These are phyloP conservation scores for Artemisia annua DNA, from an alignment of 129 eudicot species.

Conservation along the genomic window DNA sequence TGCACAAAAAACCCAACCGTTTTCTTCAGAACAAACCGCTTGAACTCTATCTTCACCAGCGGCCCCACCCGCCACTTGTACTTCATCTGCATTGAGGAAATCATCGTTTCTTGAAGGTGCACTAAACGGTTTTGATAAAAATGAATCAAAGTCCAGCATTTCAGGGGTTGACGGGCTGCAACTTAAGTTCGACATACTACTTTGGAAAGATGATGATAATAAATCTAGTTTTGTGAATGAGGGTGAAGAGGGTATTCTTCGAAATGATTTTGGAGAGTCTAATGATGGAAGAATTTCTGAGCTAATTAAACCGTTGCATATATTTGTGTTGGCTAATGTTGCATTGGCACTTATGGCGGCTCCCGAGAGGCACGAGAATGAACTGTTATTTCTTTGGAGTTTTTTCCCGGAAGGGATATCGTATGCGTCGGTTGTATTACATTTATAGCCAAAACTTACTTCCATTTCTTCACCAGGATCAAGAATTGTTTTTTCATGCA, in stretches of 20 bases:
- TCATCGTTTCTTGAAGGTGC: conserved; percentile 74
- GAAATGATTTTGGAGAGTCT: conserved; percentile 90
- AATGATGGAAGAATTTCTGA: conserved; percentile 85
- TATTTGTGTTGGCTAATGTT: conserved; percentile 92
- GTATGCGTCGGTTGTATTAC: conserved; percentile 50
- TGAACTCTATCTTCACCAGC: conserved; percentile 98
- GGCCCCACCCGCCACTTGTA: conserved; percentile 97
- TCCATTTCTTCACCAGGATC: conserved; percentile 73
- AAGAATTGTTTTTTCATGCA: conserved; percentile 46
- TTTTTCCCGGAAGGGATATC: conserved; percentile 50
- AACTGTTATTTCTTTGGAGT: conserved; percentile 58
- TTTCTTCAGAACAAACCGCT: conserved; percentile 96
- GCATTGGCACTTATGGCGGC: conserved; percentile 95
- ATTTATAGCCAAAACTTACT: conserved; percentile 87
- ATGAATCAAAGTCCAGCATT: conserved; percentile 57
- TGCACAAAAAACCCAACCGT: conserved; percentile 90
- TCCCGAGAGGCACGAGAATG: conserved; percentile 88
- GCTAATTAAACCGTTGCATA: conserved; percentile 83
- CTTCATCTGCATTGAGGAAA: conserved; percentile 72
- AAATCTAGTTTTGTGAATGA: conserved; percentile 75
- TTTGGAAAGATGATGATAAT: conserved; percentile 79
- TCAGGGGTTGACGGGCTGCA: conserved; percentile 81
- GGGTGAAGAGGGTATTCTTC: conserved; percentile 84
- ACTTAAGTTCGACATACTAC: conserved; percentile 75
- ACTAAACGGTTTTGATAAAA: conserved; percentile 57